Base-by-base conservation (phyloP, 2,329 filamentous ascomycete genomes). In the Colletotrichum siamense region DNA sequence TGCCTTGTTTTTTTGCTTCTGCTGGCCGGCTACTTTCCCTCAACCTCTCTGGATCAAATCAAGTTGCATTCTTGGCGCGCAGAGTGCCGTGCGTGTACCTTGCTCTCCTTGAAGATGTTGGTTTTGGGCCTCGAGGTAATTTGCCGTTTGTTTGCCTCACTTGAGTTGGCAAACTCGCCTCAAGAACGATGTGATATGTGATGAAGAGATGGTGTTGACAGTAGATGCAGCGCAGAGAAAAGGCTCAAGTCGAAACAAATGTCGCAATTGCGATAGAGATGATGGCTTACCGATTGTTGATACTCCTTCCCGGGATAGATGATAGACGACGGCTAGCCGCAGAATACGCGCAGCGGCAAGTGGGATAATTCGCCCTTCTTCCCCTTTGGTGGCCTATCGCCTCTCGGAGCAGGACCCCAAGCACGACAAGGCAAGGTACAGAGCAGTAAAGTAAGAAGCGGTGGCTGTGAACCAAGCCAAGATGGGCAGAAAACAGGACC, bases 391-490 rank as follows among this genome's bases (percentile, higher is more conserved):
- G 73, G 70, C 74, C 74, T 76, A 76, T 76, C 70, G 64, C 65
- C 70, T 76, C 65, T 52, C 44, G 44, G 59, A 65, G 52, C 69
- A 62, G 69, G 63, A 75, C 61, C 66, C 69, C 74, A 74, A 69
- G 74, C 65, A 74, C 57, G 32, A 64, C 69, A 71, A 62, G 68
- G 65, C 71, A 76, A 76, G 70, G 70, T 74, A 74, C 59, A 52
- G 55, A 70, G 66, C 65, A 59, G 66, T 61, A 69, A 57, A 30
- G 32, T 34, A 26, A 49, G 55, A 30, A 34, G 49, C 44, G 66
- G 74, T 75, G 75, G 67, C 62, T 68, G 71, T 67, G 63, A 52
- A 68, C 75, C 55, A 75, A 71, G 75, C 75, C 71, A 75, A 71
- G 36, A 65, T 49, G 71, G 57, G 65, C 59, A 34, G 44, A 66